phyloP scores from a whole-genome alignment of 768 basidiomycete species.

The Tricholoma bakamatsutake region DNA sequence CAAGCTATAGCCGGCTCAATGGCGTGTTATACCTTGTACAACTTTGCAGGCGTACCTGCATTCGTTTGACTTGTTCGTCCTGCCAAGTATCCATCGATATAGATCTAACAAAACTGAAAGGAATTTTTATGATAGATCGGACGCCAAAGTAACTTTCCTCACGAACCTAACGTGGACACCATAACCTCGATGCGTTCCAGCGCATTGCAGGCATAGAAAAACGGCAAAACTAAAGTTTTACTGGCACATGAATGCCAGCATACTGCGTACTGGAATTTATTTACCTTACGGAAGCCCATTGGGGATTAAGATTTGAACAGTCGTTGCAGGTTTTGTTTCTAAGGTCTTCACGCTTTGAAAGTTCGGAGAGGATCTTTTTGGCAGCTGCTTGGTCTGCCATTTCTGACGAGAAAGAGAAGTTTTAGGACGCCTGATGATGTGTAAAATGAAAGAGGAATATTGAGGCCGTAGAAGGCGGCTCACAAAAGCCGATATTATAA shows the following conservation, averaged over 20 bases:
- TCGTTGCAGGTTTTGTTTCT: constrained; percentile 78
- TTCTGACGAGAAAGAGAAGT: constrained; percentile 8
- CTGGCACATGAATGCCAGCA: constrained; percentile 9
- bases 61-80: constrained; percentile 78
- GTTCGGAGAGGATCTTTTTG: constrained; percentile 67
- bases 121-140: constrained; percentile 17
- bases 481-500: not conserved
- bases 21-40: not conserved
- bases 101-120: constrained; percentile 77
- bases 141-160: not conserved
- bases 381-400: constrained; percentile 59
- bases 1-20: constrained; percentile 46
- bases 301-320: constrained; percentile 86
- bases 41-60: constrained; percentile 57
- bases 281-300: constrained; percentile 87
- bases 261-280: constrained; percentile 7
- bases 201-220: constrained; percentile 89
- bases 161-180: constrained; percentile 86
- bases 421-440: not conserved
- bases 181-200: constrained; percentile 80
- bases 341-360: constrained; percentile 66
- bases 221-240: constrained; percentile 58
- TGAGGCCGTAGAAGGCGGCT: not conserved
- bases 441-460: not conserved
- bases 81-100: constrained; percentile 98